Evolutionary conservation across 148 eudicot species (phyloP).

Genomic region (Mesembryanthemum crystallinum): DNA sequence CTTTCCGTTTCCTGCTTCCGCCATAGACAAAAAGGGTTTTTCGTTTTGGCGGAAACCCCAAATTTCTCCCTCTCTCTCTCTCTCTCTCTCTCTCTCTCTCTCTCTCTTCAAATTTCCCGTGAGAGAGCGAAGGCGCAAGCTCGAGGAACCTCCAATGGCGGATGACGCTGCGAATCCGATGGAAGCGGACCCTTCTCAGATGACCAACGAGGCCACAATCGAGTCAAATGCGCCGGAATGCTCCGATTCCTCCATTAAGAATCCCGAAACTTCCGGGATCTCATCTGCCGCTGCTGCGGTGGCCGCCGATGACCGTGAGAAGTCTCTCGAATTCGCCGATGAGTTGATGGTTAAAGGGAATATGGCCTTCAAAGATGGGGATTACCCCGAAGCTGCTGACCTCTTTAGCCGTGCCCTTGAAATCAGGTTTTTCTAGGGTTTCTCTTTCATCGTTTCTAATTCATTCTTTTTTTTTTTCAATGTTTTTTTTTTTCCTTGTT

Average conservation of each 20-base stretch:
- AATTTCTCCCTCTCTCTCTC: neutral
- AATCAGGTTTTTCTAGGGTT: conserved; percentile 54
- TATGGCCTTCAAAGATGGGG: conserved; percentile 50
- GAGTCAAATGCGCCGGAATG: conserved; percentile 36
- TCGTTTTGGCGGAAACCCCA: neutral
- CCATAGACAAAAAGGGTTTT: conserved; percentile 14
- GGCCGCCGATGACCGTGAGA: conserved; percentile 23
- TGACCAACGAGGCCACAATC: conserved; percentile 46
- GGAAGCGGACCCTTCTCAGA: conserved; percentile 27
- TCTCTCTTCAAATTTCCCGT: neutral
- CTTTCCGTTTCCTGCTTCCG: conserved; percentile 20
- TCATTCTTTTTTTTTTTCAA: neutral
- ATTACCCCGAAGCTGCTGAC: conserved; percentile 71
- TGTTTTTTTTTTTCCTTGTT: neutral
- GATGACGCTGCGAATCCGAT: conserved; percentile 28
- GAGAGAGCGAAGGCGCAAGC: conserved; percentile 15
- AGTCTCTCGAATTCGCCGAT: conserved; percentile 55
- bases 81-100: neutral
- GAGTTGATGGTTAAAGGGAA: conserved; percentile 64
- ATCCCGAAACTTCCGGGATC: conserved; percentile 33
- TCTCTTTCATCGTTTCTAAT: neutral
- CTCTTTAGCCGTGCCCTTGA: conserved; percentile 95
- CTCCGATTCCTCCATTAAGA: conserved; percentile 47
- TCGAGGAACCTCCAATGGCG: conserved; percentile 33
- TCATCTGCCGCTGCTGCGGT: conserved; percentile 27